A percentile compares a stretch with the other conserved stretches of the same genome.
Conservation (phyloP, 1,284 basidiomycete species). For the Phellopilus nigrolimitatus region DNA sequence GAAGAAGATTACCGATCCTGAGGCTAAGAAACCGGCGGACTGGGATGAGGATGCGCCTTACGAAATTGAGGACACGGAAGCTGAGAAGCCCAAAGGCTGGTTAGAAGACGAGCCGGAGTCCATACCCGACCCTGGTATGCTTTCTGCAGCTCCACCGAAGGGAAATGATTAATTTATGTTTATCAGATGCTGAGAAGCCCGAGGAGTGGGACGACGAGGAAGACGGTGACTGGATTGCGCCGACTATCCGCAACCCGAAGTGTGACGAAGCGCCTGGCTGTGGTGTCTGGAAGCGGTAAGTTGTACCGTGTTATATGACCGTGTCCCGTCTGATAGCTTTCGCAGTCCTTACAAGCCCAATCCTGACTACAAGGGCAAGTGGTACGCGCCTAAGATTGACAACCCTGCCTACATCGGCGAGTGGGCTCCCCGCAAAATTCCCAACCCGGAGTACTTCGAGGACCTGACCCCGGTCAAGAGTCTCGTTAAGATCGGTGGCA, state of each 20-base stretch:
- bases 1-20: constrained; percentile 81
- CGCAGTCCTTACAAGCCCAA: constrained; percentile 80
- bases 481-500: constrained; percentile 84
- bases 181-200: constrained; percentile 83
- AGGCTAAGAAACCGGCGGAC: constrained; percentile 86
- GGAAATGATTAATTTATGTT: background rate
- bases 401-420: constrained; percentile 98
- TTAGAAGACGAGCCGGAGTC: constrained; percentile 81
- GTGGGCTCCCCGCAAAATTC: constrained; percentile 89
- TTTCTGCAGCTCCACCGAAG: background rate
- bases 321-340: constrained; percentile 18
- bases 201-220: constrained; percentile 99
- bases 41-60: constrained; percentile 96
- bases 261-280: constrained; percentile 90
- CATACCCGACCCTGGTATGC: constrained; percentile 81
- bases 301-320: constrained; percentile 8
- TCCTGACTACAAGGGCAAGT: constrained; percentile 94
- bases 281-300: constrained; percentile 83
- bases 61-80: constrained; percentile 84
- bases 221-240: constrained; percentile 97
- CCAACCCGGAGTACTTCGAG: constrained; percentile 92
- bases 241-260: constrained; percentile 84
- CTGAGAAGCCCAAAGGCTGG: constrained; percentile 93
- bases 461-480: constrained; percentile 81
- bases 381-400: constrained; percentile 89